These are phyloP conservation scores for Skeletonema costatum DNA, from an alignment of 108 stramenopile species.

Conservation along the genomic window DNA sequence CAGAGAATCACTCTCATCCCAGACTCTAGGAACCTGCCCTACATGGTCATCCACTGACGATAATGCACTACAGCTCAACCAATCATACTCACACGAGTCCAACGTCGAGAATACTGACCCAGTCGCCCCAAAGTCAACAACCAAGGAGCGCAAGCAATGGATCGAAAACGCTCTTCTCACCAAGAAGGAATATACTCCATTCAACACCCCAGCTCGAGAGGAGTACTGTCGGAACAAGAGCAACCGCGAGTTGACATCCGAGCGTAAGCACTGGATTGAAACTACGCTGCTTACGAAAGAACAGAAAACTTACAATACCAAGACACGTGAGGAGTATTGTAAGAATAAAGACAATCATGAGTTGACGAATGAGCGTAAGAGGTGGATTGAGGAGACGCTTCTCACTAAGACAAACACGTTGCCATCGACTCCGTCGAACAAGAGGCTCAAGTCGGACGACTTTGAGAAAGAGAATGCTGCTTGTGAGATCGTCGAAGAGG, in stretches of 20 bases:
- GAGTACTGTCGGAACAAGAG: neutral
- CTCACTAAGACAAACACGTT: neutral
- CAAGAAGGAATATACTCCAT: neutral
- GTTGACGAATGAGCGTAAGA: conserved; percentile 1
- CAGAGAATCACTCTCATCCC: neutral
- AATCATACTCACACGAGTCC: neutral
- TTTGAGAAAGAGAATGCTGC: neutral
- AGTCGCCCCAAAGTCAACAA: neutral
- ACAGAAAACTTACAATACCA: conserved; percentile 1
- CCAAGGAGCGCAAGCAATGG: neutral
- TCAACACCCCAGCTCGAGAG: neutral
- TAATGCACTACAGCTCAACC: neutral
- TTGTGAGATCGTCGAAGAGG: neutral
- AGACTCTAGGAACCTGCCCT: neutral
- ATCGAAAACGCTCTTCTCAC: neutral
- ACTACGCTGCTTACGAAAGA: neutral
- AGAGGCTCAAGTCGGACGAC: neutral
- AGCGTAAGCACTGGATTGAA: neutral
- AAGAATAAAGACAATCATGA: neutral
- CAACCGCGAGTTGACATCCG: neutral
- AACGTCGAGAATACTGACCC: neutral
- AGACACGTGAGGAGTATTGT: neutral
- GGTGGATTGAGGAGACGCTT: conserved; percentile 4
- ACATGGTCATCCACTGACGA: neutral
- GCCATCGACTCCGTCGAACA: neutral